Conservation (phyloP, 78 protist genomes). For the Dictyostelium intermedium region DNA sequence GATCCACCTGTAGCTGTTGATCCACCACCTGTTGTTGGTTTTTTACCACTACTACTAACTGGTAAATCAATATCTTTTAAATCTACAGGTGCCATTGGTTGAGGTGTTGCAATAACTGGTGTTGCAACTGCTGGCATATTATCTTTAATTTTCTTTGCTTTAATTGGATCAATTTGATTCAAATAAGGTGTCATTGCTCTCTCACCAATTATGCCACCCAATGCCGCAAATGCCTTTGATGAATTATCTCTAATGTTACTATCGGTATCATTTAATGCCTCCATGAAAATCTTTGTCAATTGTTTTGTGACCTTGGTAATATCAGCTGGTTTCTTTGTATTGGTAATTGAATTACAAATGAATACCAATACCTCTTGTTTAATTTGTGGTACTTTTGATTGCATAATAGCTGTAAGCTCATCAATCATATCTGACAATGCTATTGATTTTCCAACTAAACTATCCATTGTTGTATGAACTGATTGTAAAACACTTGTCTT, state of each 20-base stretch:
- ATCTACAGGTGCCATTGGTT: not conserved
- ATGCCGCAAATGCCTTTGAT: constrained; percentile 53
- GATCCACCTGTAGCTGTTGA: constrained; percentile 2
- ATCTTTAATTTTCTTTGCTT: constrained; percentile 67
- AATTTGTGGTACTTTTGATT: constrained; percentile 50
- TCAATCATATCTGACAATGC: constrained; percentile 38
- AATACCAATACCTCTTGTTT: constrained; percentile 48
- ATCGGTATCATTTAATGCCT: constrained; percentile 25
- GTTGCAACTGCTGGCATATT: constrained; percentile 28
- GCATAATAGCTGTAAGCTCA: constrained; percentile 9
- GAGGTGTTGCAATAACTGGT: constrained; percentile 6
- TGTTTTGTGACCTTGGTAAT: constrained; percentile 21
- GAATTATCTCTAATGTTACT: constrained; percentile 50
- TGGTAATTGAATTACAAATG: constrained; percentile 1
- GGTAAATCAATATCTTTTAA: constrained; percentile 4
- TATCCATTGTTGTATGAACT: constrained; percentile 48
- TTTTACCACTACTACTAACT: not conserved
- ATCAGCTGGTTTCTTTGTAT: constrained; percentile 59
- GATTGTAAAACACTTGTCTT: constrained; percentile 32
- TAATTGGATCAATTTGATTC: constrained; percentile 69
- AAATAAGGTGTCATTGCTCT: constrained; percentile 74
- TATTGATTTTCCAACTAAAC: not conserved
- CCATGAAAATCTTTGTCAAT: constrained; percentile 65
- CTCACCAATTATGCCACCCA: constrained; percentile 73
- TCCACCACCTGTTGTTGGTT: not conserved